phyloP scores from a whole-genome alignment of 2,329 filamentous ascomycete genomes.

The Metarhizium guizhouense region DNA sequence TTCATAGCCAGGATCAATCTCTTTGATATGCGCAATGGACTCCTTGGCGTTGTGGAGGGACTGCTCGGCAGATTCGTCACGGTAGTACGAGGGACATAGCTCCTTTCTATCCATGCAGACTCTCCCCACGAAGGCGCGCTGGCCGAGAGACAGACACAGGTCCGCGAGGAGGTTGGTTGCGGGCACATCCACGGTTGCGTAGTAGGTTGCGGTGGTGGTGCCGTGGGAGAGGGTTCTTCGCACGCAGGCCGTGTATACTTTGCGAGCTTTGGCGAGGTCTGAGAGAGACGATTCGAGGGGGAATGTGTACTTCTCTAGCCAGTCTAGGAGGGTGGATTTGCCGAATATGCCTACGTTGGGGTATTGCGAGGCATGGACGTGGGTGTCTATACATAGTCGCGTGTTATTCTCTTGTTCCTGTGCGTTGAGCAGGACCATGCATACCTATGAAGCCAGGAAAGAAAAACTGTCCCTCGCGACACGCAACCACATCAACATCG shows the following conservation, averaged over 20 bases:
- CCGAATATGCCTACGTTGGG: constrained; percentile 92
- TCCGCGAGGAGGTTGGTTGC: constrained; percentile 88
- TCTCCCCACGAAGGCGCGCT: constrained; percentile 82
- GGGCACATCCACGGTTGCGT: constrained; percentile 76
- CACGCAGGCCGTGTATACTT: constrained; percentile 71
- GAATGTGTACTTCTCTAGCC: constrained; percentile 92
- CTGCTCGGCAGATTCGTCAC: constrained; percentile 56
- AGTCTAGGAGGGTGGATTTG: constrained; percentile 84
- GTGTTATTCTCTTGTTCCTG: not conserved
- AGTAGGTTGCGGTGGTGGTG: constrained; percentile 93
- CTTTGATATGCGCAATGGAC: constrained; percentile 56
- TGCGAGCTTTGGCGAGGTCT: constrained; percentile 51
- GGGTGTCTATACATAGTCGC: constrained; percentile 58
- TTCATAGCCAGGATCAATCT: constrained; percentile 53
- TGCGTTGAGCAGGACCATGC: constrained; percentile 12
- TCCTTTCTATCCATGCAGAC: constrained; percentile 81
- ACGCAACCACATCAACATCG: constrained; percentile 27
- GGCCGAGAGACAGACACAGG: constrained; percentile 69
- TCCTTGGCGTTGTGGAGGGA: constrained; percentile 47
- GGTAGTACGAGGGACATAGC: constrained; percentile 67
- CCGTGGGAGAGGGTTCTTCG: constrained; percentile 76
- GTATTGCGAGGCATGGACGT: constrained; percentile 92
- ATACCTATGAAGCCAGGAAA: constrained; percentile 75
- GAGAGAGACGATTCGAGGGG: constrained; percentile 75
- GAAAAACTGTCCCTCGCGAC: constrained; percentile 56